Evolutionary conservation across 2,329 filamentous ascomycete species (phyloP), one percentile per base, ranked within the genome.

Genomic region (Fusarium haematococcum): DNA sequence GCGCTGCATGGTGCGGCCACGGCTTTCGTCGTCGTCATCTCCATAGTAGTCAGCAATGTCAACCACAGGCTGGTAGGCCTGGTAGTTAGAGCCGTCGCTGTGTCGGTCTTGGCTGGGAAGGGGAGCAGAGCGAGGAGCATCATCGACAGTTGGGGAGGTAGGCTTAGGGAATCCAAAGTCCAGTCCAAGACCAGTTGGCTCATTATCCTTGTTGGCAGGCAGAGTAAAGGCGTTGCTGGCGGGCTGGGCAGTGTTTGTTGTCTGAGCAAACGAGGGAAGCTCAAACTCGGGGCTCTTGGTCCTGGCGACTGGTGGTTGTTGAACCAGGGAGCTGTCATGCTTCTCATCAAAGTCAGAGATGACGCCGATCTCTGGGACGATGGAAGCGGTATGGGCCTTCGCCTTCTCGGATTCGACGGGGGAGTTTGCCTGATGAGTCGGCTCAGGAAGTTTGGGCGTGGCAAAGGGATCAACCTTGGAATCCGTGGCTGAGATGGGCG

Each of bases 321-420:
- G 78, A 57, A 83, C 68, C 18, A 75, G 69, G 14, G 78, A 43
- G 13, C 62, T 75, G 56, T 82, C 77, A 30, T 74, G 72, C 52
- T 79, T 75, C 59, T 82, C 78, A 60, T 80, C 81, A 16, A 79
- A 79, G 60, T 80, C 77, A 8, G 78, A 74, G 32, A 84, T 75
- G 2, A 79, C 80, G 62, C 83, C 84, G 65, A 85, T 82, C 65
- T 85, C 82, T 5, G 85, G 82, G 27, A 85, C 78, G 18, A 84
- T 79, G 16, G 82, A 78, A 67, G 83, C 77, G 27, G 80, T 67
- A 25, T 81, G 79, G 27, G 81, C 74, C 67, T 78, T 75, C 14
- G 77, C 76, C 35, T 80, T 77, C 18, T 79, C 75, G 1, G 77
- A 64, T 27, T 80, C 70, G 10, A 75, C 71, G 1, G 73, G 70